Evolutionary conservation across 2,329 filamentous ascomycete genomes (phyloP).

Genomic region (Colletotrichum camelliae): DNA sequence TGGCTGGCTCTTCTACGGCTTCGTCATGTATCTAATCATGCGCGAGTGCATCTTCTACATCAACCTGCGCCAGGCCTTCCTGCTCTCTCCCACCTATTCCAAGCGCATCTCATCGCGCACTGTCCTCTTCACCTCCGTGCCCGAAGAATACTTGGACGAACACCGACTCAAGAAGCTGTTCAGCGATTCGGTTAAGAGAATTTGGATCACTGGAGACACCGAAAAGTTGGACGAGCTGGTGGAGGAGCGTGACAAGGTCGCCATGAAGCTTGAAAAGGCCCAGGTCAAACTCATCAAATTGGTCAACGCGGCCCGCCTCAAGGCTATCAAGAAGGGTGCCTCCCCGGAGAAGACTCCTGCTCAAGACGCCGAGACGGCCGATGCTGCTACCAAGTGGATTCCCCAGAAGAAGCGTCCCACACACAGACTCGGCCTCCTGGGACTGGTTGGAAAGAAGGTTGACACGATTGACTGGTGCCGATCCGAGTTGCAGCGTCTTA

Average conservation of each 20-base stretch:
- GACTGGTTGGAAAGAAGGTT: conserved; percentile 78
- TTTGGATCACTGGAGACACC: conserved; percentile 84
- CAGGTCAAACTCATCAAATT: conserved; percentile 85
- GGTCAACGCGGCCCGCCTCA: conserved; percentile 75
- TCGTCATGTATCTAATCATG: conserved; percentile 87
- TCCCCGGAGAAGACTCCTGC: conserved; percentile 46
- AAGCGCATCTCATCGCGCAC: conserved; percentile 89
- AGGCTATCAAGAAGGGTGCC: conserved; percentile 68
- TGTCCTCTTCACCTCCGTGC: conserved; percentile 87
- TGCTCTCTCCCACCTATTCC: conserved; percentile 83
- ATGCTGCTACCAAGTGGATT: conserved; percentile 74
- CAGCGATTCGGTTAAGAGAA: conserved; percentile 77
- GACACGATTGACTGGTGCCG: conserved; percentile 94
- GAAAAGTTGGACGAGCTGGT: conserved; percentile 82
- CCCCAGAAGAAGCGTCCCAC: conserved; percentile 75
- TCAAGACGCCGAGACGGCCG: conserved; percentile 69
- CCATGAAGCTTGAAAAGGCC: conserved; percentile 82
- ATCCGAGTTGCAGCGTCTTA: conserved; percentile 72
- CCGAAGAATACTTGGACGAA: conserved; percentile 77
- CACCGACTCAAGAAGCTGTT: conserved; percentile 81
- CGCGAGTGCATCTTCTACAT: conserved; percentile 91
- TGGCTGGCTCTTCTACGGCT: conserved; percentile 83
- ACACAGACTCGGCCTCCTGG: conserved; percentile 66
- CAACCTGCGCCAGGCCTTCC: conserved; percentile 90
- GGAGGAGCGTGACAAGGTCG: conserved; percentile 78